These are phyloP conservation scores for Tetratostichococcus sp. DNA, from an alignment of 139 green algal species.

Conservation along the genomic window DNA sequence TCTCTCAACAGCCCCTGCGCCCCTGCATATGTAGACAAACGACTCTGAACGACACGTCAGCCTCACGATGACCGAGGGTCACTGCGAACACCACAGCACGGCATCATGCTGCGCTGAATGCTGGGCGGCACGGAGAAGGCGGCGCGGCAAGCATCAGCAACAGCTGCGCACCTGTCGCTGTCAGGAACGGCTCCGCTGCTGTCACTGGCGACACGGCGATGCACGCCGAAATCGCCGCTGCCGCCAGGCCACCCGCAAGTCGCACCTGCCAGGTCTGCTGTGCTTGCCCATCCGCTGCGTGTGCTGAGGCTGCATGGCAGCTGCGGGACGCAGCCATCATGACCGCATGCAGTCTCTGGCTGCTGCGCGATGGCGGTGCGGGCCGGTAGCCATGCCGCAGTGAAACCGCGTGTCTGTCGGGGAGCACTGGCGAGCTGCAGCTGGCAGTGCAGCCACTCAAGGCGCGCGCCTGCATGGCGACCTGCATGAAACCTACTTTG, in stretches of 20 bases:
- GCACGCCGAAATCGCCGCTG: neutral
- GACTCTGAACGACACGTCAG: too few species aligned
- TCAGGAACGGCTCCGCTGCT: neutral
- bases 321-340: too few species aligned
- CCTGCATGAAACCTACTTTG: neutral
- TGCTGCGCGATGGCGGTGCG: neutral
- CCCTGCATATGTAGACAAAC: constrained; percentile 25
- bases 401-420: neutral
- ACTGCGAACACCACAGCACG: too few species aligned
- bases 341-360: neutral
- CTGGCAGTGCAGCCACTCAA: neutral
- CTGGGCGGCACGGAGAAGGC: too few species aligned
- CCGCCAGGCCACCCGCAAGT: neutral
- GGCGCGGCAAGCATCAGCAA: too few species aligned
- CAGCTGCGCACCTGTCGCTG: neutral
- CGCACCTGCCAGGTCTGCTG: neutral
- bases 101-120: too few species aligned
- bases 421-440: neutral
- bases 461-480: neutral
- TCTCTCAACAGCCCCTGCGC: constrained; percentile 60
- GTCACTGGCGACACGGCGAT: neutral
- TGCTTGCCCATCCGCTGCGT: neutral
- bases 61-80: too few species aligned
- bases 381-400: too few species aligned
- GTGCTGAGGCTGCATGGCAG: neutral